Base-by-base conservation (phyloP, 169 alveolate genomes). In the Plasmodium adleri region DNA sequence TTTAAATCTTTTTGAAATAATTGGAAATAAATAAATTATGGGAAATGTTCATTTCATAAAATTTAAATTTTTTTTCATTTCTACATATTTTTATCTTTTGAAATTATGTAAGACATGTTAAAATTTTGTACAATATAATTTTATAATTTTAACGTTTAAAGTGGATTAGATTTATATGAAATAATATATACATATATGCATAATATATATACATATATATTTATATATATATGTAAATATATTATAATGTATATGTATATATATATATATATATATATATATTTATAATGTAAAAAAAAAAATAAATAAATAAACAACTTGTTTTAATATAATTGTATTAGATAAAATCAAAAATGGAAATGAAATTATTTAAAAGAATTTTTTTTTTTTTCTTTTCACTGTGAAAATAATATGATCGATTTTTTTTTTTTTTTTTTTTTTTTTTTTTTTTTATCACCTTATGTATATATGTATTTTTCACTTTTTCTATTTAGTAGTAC, bases 311-410 rank as follows among this genome's bases (percentile, higher is more conserved):
- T 10, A 0, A 54, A 10, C 63, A 54, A 54, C 63, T 54, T 54
- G 6, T 28, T 28, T 28, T 28, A 28, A 28, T 28, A 9, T 54
- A 54, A 54, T 54, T 54, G 26, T 54, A 20, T 54, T 54, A 54
- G 63, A 54, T 54, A 54, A 54, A 54, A 54, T 54, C 63, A 54
- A 54, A 20, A 54, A 54, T n/a, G 63, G 63, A 54, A 54, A 54
- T 54, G 63, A 54, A 54, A 54, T 54, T 54, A 54, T 54, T 54
- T 54, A 54, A 54, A 54, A 54, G 59, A 12, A n/a, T 54, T 54
- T 54, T 54, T 54, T 54, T 54, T 54, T 54, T 54, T 54, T 54
- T 50, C 10, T 12, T 50, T 50, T 50, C 63, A 54, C 20, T 54
- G n/a, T 54, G n/a, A 54, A 54, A 54, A n/a, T 54, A 20, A 4